A percentile compares a stretch with the other conserved stretches of the same genome.
Evolutionary conservation across 371 early-diverging fungal genomes (phyloP).

Genomic region (Dinochytrium kinnereticum): DNA sequence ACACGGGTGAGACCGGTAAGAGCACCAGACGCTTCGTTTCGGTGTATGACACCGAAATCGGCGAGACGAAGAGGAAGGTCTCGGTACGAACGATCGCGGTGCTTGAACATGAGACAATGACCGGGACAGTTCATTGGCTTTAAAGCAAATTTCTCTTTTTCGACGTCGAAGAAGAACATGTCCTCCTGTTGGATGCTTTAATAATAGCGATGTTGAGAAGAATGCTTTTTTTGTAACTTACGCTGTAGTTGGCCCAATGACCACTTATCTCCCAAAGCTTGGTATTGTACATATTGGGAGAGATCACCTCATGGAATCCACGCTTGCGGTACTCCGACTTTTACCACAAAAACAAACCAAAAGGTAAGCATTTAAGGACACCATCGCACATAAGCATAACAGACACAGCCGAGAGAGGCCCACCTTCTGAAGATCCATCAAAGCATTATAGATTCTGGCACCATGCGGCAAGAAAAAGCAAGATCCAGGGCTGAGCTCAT

Average conservation of each 20-base stretch:
- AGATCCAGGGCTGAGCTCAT: conserved; percentile 95
- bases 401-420: neutral
- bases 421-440: conserved; percentile 74
- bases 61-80: conserved; percentile 98
- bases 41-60: conserved; percentile 99
- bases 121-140: conserved; percentile 99
- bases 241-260: conserved; percentile 95
- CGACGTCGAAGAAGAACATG: conserved; percentile 96
- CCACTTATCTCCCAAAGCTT: conserved; percentile 96
- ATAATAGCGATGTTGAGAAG: neutral
- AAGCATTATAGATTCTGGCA: conserved; percentile 92
- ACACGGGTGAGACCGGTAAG: conserved; percentile 98
- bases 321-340: conserved; percentile 79
- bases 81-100: conserved; percentile 91
- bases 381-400: neutral
- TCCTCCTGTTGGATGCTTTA: conserved; percentile 66
- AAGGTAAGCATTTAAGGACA: too few species aligned
- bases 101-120: conserved; percentile 98
- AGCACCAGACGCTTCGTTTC: conserved; percentile 98
- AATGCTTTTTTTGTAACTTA: conserved; percentile 39
- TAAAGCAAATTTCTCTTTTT: conserved; percentile 89
- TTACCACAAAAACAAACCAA: too few species aligned
- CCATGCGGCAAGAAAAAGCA: conserved; percentile 98
- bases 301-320: conserved; percentile 94
- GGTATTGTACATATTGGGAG: conserved; percentile 93